phyloP scores from a whole-genome alignment of 1,139 yeast species.

The Debaryomyces robertsiae region DNA sequence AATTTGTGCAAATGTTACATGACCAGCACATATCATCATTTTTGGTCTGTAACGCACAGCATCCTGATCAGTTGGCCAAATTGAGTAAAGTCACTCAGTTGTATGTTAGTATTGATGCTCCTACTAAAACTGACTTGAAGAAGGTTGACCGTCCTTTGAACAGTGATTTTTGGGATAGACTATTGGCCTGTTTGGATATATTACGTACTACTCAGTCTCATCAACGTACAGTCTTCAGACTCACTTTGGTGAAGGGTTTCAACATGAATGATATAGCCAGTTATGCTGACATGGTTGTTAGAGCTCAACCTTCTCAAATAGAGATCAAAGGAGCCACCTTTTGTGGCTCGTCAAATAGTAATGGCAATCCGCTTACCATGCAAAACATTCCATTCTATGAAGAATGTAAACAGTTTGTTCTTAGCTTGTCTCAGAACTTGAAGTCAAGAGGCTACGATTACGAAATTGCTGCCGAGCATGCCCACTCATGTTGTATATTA shows the following conservation, averaged over 20 bases:
- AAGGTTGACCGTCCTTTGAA: slow-evolving; percentile 86
- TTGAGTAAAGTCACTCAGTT: slow-evolving; percentile 82
- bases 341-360: slow-evolving; percentile 80
- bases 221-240: slow-evolving; percentile 88
- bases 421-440: slow-evolving; percentile 59
- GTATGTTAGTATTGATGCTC: slow-evolving; percentile 91
- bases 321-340: slow-evolving; percentile 95
- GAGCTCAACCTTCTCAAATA: slow-evolving; percentile 83
- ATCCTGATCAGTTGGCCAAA: slow-evolving; percentile 76
- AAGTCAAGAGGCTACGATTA: slow-evolving; percentile 65
- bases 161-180: slow-evolving; percentile 91
- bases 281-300: slow-evolving; percentile 86
- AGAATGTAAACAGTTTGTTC: slow-evolving; percentile 80
- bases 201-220: slow-evolving; percentile 69
- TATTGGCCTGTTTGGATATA: slow-evolving; percentile 78
- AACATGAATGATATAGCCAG: slow-evolving; percentile 80
- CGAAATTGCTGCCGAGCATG: slow-evolving; percentile 92
- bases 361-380: slow-evolving; percentile 91
- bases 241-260: slow-evolving; percentile 90
- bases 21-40: slow-evolving; percentile 79
- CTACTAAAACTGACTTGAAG: slow-evolving; percentile 76
- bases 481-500: slow-evolving; percentile 90
- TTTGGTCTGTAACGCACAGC: slow-evolving; percentile 94
- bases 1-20: slow-evolving; percentile 79
- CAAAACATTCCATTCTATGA: slow-evolving; percentile 93